A percentile compares a stretch with the other conserved stretches of the same genome.
Evolutionary conservation across 2,329 filamentous ascomycete species (phyloP).

Genomic region (Colletotrichum liaoningense): DNA sequence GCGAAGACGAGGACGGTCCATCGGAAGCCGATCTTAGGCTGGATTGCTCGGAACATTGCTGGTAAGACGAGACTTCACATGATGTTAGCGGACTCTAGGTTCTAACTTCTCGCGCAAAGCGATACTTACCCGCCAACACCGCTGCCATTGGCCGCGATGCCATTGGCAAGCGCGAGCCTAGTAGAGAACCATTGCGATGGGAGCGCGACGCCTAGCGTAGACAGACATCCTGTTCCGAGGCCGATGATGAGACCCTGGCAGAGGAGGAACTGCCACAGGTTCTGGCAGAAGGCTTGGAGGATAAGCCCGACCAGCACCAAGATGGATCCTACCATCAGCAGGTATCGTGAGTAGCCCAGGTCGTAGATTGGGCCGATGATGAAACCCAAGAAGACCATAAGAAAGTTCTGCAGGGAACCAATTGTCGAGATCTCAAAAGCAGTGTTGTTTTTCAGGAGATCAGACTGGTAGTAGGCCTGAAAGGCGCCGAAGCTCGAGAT

Average conservation of each 20-base stretch:
- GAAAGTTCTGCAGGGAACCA: constrained; percentile 58
- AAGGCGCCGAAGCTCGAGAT: constrained; percentile 62
- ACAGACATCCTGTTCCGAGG: constrained; percentile 55
- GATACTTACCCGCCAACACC: constrained; percentile 40
- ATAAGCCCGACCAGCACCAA: constrained; percentile 57
- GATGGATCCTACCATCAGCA: constrained; percentile 54
- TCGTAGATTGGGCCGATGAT: constrained; percentile 60
- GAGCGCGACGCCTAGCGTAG: constrained; percentile 49
- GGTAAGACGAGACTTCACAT: constrained; percentile 16
- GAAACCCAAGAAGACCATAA: constrained; percentile 55
- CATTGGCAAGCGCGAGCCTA: constrained; percentile 44
- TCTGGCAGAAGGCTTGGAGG: constrained; percentile 22
- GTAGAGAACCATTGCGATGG: constrained; percentile 47
- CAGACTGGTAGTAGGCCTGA: constrained; percentile 61
- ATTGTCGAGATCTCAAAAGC: constrained; percentile 53
- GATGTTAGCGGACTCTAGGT: not conserved
- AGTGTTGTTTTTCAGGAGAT: constrained; percentile 33
- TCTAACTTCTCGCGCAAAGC: too few species aligned
- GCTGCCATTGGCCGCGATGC: constrained; percentile 46
- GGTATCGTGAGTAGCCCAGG: constrained; percentile 54
- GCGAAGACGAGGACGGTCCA: constrained; percentile 31
- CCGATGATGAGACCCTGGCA: constrained; percentile 58
- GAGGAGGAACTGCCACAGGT: constrained; percentile 44
- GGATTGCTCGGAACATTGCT: constrained; percentile 21
- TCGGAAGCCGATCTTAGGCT: constrained; percentile 26